Evolutionary conservation across 2,329 filamentous ascomycete species (phyloP), one percentile per base, ranked within the genome.

Genomic region (Apiospora arundinis): DNA sequence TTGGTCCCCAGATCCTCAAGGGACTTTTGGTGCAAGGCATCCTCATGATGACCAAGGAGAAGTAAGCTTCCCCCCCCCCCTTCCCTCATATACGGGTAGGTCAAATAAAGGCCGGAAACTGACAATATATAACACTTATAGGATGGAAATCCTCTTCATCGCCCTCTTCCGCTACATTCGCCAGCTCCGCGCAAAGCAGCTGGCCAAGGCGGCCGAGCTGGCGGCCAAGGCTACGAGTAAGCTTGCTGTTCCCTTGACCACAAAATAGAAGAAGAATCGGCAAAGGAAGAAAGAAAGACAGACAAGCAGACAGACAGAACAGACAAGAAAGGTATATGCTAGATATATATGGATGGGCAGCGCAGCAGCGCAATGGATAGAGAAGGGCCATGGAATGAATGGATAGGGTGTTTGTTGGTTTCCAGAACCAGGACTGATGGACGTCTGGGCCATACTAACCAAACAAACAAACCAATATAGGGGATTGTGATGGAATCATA

Each of bases 21-120:
- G 96, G 96, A 1, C 84, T 99, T 69, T 81, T 99, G 67, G 96
- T 99, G 2, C 96, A 99, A 80, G 96, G 96, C 68, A 90, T 99
- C 70, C 86, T 99, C 49, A 99, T 99, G 96, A 99, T 98, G 95
- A 96, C 95, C 67, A 99, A 99, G 84, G 96, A 99, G 84, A 90
- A 95, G 93, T 95, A 87, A 75, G 86, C 78, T 9, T 1, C 45
- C 28, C 28, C 11, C 65, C 28, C 14, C 23, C 12, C 45, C 28
- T 2, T 44, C 18, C n/a, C 14, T 11, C 6, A 23, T 3, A 16
- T 45, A 45, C 32, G 28, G 45, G 8, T 25, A 11, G 16, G 23
- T 0, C 16, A 40, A 37, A 16, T 16, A 46, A 42, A 28, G 18
- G 0, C 6, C 9, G 2, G 7, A 2, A 23, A 32, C 68, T 56